Percentiles rank a stretch among this genome's conserved stretches.
phyloP scores from a whole-genome alignment of 2,329 filamentous ascomycete genomes.

The Sclerotinia trifoliorum region DNA sequence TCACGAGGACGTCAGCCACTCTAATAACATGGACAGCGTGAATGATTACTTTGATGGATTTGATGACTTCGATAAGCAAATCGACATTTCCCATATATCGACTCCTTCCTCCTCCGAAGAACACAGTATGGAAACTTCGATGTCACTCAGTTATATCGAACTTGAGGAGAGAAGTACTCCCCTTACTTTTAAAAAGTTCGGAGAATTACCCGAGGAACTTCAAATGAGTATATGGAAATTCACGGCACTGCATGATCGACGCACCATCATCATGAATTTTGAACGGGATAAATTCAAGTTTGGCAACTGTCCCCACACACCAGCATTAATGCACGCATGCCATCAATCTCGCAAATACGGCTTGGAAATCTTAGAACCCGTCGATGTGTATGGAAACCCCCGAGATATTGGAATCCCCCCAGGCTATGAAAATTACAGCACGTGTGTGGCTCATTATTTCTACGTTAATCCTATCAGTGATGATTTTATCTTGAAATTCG shows the following conservation, averaged over 20 bases:
- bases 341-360: not conserved
- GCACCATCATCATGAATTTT: not conserved
- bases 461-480: not conserved
- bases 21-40: not conserved
- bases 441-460: not conserved
- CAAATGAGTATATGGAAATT: not conserved
- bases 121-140: not conserved
- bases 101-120: not conserved
- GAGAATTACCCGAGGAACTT: not conserved
- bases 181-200: not conserved
- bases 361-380: not conserved
- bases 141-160: not conserved
- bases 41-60: not conserved
- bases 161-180: not conserved
- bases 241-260: not conserved
- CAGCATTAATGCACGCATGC: slow-evolving; percentile 12
- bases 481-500: slow-evolving; percentile 12
- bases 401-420: not conserved
- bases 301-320: not conserved
- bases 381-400: not conserved
- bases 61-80: not conserved
- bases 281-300: not conserved
- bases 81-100: not conserved
- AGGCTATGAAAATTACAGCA: not conserved
- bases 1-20: not conserved